These are phyloP conservation scores for Trichophaea hybrida DNA, from an alignment of 2,329 filamentous ascomycete species.

Conservation along the genomic window DNA sequence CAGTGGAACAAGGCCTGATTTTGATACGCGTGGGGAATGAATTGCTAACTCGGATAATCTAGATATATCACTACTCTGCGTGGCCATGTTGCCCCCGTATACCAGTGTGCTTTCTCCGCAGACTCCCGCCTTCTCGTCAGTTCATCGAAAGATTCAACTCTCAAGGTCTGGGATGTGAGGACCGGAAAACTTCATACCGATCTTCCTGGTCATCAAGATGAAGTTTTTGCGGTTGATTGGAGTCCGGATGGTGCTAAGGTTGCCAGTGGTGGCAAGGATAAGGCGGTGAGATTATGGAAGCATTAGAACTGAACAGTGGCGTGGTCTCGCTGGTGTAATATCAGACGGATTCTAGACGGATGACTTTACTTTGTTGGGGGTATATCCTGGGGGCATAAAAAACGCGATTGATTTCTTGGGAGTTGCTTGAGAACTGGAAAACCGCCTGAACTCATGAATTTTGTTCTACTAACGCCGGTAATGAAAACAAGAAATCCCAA, in stretches of 20 bases:
- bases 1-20: conserved; percentile 28
- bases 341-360: too few relatives aligned
- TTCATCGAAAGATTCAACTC: conserved; percentile 76
- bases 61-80: conserved; percentile 70
- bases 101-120: conserved; percentile 82
- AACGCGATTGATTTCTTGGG: not conserved
- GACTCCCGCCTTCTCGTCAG: conserved; percentile 83
- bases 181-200: conserved; percentile 70
- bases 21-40: conserved; percentile 22
- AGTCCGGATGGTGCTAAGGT: conserved; percentile 79
- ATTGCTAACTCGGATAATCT: conserved; percentile 31
- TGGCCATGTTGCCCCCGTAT: conserved; percentile 82
- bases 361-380: not conserved
- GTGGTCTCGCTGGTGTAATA: too few relatives aligned
- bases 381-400: not conserved
- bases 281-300: conserved; percentile 54
- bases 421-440: not conserved
- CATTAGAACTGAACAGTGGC: conserved; percentile 34
- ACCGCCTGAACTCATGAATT: not conserved
- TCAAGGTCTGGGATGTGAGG: conserved; percentile 88
- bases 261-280: conserved; percentile 86
- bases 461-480: not conserved
- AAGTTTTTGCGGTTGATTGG: conserved; percentile 93
- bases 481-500: not conserved
- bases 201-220: conserved; percentile 77